Evolutionary conservation across 192 early-diverging fungal species (phyloP).

Genomic region (Coemansia aciculifera): DNA sequence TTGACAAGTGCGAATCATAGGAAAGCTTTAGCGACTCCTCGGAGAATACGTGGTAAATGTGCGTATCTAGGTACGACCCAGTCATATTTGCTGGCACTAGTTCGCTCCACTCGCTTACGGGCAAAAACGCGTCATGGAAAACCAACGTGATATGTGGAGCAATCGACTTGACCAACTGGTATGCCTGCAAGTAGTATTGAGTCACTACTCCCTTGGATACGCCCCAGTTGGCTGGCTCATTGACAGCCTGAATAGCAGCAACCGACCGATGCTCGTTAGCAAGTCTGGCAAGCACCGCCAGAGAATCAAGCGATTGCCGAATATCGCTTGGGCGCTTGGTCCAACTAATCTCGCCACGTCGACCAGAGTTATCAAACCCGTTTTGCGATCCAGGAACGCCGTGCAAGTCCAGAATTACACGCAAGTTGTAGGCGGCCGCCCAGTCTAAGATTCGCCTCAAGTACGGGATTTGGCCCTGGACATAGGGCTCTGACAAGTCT

Average conservation of each 20-base stretch:
- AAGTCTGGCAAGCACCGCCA: conserved; percentile 32
- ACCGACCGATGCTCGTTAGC: conserved; percentile 37
- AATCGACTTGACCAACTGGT: conserved; percentile 29
- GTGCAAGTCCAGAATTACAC: conserved; percentile 71
- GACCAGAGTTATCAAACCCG: conserved; percentile 59
- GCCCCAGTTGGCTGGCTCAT: conserved; percentile 58
- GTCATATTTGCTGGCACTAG: conserved; percentile 38
- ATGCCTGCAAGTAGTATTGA: conserved; percentile 43
- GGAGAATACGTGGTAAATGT: conserved; percentile 56
- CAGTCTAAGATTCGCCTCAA: conserved; percentile 59
- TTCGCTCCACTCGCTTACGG: conserved; percentile 33
- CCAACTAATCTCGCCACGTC: conserved; percentile 49
- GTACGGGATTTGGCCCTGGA: conserved; percentile 59
- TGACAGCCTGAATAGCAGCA: conserved; percentile 47
- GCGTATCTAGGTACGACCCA: conserved; percentile 46
- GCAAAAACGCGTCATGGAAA: conserved; percentile 55
- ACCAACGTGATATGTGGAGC: conserved; percentile 31
- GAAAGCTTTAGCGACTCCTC: conserved; percentile 29
- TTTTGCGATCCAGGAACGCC: conserved; percentile 74
- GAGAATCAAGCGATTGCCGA: conserved; percentile 27
- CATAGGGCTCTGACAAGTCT: conserved; percentile 60
- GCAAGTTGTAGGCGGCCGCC: conserved; percentile 64
- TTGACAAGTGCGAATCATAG: conserved; percentile 28
- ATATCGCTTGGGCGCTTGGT: conserved; percentile 31
- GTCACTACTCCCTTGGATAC: conserved; percentile 32